Percentiles rank a stretch among this genome's conserved stretches.
phyloP scores from a whole-genome alignment of 164 flowering plant species.

The Nymphaea colorata region DNA sequence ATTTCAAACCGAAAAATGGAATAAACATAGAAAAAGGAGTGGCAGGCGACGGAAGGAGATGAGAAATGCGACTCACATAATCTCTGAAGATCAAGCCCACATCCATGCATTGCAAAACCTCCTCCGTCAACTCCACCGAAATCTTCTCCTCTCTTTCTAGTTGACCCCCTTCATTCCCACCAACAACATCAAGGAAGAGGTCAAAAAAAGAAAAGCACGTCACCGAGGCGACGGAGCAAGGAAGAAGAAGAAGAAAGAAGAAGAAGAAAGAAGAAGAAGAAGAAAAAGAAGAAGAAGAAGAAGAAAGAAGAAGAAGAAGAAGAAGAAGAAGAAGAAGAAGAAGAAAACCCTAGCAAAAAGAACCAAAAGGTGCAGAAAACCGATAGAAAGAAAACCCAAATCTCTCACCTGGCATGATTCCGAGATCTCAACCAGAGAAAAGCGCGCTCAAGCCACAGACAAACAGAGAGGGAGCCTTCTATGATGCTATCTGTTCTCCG shows the following conservation, averaged over 20 bases:
- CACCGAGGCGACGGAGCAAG: neutral
- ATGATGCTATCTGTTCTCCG: too few relatives aligned
- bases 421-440: neutral
- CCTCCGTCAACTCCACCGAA: slow-evolving; percentile 73
- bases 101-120: slow-evolving; percentile 93
- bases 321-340: neutral
- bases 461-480: neutral
- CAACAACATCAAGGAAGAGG: neutral
- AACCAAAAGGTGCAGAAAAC: neutral
- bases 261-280: neutral
- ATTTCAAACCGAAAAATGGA: too few relatives aligned
- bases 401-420: neutral
- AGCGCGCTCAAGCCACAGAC: neutral
- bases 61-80: slow-evolving; percentile 33
- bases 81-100: slow-evolving; percentile 87
- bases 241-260: neutral
- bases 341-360: neutral
- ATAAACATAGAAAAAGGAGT: too few relatives aligned
- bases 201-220: neutral
- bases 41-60: too few relatives aligned
- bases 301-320: neutral
- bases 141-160: slow-evolving; percentile 18
- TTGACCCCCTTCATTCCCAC: slow-evolving; percentile 32
- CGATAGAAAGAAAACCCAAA: neutral
- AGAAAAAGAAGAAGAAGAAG: neutral